Conservation (phyloP, 2,329 filamentous ascomycete genomes). For the Neonectria coccinea region DNA sequence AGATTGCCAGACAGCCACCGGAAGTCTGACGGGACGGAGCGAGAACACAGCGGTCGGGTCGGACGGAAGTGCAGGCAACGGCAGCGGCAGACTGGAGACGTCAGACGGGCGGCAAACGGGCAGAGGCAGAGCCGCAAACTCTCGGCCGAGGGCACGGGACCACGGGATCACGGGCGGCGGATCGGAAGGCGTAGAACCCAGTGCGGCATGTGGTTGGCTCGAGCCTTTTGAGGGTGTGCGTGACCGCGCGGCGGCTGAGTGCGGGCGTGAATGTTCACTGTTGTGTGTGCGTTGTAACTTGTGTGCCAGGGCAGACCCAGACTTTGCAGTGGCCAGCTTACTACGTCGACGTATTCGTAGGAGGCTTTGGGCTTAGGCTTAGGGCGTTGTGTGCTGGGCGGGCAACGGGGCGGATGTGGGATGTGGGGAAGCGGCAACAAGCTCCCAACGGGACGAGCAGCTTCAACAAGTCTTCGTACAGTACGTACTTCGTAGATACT, state of each 20-base stretch:
- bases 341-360: background rate
- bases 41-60: constrained; percentile 21
- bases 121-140: constrained; percentile 29
- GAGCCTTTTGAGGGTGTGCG: constrained; percentile 6
- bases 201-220: background rate
- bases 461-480: background rate
- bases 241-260: background rate
- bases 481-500: no score
- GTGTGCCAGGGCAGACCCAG: constrained; percentile 33
- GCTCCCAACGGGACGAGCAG: constrained; percentile 10
- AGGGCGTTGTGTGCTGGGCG: constrained; percentile 10
- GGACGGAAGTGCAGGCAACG: constrained; percentile 21
- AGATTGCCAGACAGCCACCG: constrained; percentile 8
- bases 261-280: constrained; percentile 5
- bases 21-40: constrained; percentile 8
- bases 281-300: constrained; percentile 25
- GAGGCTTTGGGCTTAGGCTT: constrained; percentile 3
- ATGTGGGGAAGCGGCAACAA: constrained; percentile 40
- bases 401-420: constrained; percentile 31
- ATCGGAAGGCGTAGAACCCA: constrained; percentile 7
- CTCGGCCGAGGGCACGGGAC: constrained; percentile 22
- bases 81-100: constrained; percentile 18
- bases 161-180: constrained; percentile 26
- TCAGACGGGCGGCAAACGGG: constrained; percentile 5
- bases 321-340: constrained; percentile 19